Evolutionary conservation across 108 stramenopile genomes (phyloP).

Genomic region (Chaetoceros muelleri): DNA sequence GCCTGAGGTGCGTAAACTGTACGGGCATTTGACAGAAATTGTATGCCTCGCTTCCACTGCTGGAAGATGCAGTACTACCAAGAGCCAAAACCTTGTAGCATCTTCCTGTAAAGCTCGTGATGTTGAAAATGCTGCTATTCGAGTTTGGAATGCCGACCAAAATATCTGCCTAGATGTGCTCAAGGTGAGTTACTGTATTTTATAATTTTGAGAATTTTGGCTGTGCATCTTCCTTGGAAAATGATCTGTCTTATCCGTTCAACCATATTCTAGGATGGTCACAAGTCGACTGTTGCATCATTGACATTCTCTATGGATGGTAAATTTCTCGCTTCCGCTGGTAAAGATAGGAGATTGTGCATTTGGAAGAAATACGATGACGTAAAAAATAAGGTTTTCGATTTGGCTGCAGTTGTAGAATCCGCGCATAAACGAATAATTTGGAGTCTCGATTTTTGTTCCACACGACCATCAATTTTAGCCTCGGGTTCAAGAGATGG

Average conservation of each 20-base stretch:
- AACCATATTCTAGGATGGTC: slow-evolving; percentile 42
- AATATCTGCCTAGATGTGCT: slow-evolving; percentile 59
- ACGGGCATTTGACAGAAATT: slow-evolving; percentile 77
- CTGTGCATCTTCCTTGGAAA: not conserved
- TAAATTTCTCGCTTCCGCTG: slow-evolving; percentile 62
- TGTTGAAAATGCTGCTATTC: slow-evolving; percentile 66
- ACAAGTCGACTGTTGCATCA: slow-evolving; percentile 73
- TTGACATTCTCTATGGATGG: slow-evolving; percentile 73
- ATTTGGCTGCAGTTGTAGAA: slow-evolving; percentile 48
- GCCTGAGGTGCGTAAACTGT: slow-evolving; percentile 76
- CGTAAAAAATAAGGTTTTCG: slow-evolving; percentile 14
- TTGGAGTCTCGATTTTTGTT: slow-evolving; percentile 75
- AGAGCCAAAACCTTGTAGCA: too few relatives aligned
- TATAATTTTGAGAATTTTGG: slow-evolving; percentile 2
- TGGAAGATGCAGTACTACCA: slow-evolving; percentile 13
- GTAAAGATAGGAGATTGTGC: slow-evolving; percentile 82
- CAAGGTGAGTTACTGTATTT: slow-evolving; percentile 12
- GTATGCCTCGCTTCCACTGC: slow-evolving; percentile 60
- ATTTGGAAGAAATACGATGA: slow-evolving; percentile 43
- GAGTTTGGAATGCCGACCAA: slow-evolving; percentile 59
- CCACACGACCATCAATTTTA: slow-evolving; percentile 41
- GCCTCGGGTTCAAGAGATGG: slow-evolving; percentile 80
- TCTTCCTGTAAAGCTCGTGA: slow-evolving; percentile 78
- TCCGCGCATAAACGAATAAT: slow-evolving; percentile 82
- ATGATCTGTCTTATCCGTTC: not conserved